These are phyloP conservation scores for Hygrocybe punicea DNA, from an alignment of 768 basidiomycete genomes.

Conservation along the genomic window DNA sequence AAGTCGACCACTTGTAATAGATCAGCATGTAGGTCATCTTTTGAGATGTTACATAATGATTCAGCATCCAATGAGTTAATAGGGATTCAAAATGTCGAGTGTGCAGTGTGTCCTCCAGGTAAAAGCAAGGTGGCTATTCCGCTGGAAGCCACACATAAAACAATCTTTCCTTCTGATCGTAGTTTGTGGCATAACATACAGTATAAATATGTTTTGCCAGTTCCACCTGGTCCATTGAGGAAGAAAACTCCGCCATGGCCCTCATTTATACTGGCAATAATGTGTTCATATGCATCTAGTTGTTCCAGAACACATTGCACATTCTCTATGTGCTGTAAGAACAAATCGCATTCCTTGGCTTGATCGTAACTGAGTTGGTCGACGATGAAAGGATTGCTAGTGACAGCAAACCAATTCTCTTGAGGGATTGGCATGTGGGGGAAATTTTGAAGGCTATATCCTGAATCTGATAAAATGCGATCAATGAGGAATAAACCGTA, in stretches of 20 bases:
- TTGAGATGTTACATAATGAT: too few species aligned
- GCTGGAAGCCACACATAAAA: slow-evolving; percentile 48
- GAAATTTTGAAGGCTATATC: slow-evolving; percentile 33
- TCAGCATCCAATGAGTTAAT: slow-evolving; percentile 23
- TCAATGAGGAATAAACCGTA: background rate
- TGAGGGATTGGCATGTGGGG: slow-evolving; percentile 30
- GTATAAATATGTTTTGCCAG: slow-evolving; percentile 47
- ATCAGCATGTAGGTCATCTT: too few species aligned
- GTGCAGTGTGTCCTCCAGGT: slow-evolving; percentile 44
- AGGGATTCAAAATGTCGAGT: slow-evolving; percentile 49
- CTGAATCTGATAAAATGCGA: slow-evolving; percentile 6
- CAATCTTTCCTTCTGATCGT: slow-evolving; percentile 23
- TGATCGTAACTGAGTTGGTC: slow-evolving; percentile 33
- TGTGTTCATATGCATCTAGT: slow-evolving; percentile 24
- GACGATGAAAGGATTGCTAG: slow-evolving; percentile 28
- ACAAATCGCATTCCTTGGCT: background rate
- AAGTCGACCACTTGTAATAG: too few species aligned
- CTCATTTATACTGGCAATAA: slow-evolving; percentile 25
- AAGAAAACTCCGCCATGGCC: slow-evolving; percentile 32
- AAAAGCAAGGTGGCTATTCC: slow-evolving; percentile 48
- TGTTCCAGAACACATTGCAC: slow-evolving; percentile 35
- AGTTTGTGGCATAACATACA: background rate
- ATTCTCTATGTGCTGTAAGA: slow-evolving; percentile 4
- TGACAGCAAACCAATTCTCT: slow-evolving; percentile 22
- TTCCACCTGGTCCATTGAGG: slow-evolving; percentile 43